Evolutionary conservation across 345 rosid species (phyloP), one percentile per base, ranked within the genome.

Genomic region (Hypericum androsaemum): DNA sequence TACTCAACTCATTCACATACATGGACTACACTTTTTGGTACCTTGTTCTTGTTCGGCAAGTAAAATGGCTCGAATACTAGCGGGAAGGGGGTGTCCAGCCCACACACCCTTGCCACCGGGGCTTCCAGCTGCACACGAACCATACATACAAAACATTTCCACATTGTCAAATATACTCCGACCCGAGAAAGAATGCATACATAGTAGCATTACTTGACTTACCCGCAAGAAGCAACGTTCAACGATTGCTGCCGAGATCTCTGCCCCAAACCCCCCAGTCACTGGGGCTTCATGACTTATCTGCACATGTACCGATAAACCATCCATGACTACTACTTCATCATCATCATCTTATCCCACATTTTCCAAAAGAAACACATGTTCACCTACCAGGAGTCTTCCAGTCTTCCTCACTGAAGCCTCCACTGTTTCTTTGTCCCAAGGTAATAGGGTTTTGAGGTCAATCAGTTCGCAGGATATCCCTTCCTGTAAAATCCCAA

Each of bases 261-360:
- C 92, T 39, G 95, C 95, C 8, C 97, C 97, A 65, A 85, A 85
- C 39, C 95, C 97, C 71, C 97, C 95, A 0, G 94, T 89, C 3
- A 86, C 72, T 0, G 95, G 97, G 58, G 95, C 94, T 68, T 89
- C 95, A 61, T 84, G 95, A 67, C 95, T 89, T 56, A 89, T 73
- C 95, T 89, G 69, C 74, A 73, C 41, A 47, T 6, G 54, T 16
- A 37, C 47, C 61, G 39, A 45, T 43, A 63, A 52, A 39, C 14
- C 5, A 53, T 43, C 17, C 59, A 6, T 41, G 47, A 10, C 15
- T 28, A 28, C 6, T 9, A 10, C 6, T 36, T 12, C 39, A 10
- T 16, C 7, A 44, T 6, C 57, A 52, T 37, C 9, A 15, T 3
- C 0, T 14, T 9, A 35, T 35, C 44, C 14, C 16, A 39, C 37